These are phyloP conservation scores for Conoideocrella luteorostrata DNA, from an alignment of 2,329 filamentous ascomycete genomes.

Conservation along the genomic window DNA sequence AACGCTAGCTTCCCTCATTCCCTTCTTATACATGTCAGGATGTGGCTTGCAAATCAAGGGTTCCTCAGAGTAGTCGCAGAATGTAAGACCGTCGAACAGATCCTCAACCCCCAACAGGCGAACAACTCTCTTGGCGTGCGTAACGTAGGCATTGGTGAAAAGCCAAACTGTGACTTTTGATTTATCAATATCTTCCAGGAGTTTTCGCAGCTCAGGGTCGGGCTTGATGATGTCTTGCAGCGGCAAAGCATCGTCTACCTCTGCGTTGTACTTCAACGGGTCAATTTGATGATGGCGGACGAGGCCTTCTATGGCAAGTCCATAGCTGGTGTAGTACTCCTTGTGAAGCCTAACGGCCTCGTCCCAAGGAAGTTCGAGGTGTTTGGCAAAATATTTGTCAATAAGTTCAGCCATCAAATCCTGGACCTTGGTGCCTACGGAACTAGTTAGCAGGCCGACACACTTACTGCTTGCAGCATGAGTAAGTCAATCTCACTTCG, in stretches of 20 bases:
- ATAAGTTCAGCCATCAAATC: conserved; percentile 86
- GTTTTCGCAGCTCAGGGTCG: conserved; percentile 62
- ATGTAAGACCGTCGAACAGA: conserved; percentile 90
- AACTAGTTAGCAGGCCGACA: conserved; percentile 4
- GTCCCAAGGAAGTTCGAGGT: conserved; percentile 65
- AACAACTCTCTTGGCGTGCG: conserved; percentile 76
- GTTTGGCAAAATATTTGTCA: conserved; percentile 53
- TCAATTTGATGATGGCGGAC: conserved; percentile 93
- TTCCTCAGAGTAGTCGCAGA: conserved; percentile 74
- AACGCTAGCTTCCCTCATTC: conserved; percentile 76
- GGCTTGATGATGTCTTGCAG: conserved; percentile 79
- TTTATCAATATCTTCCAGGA: conserved; percentile 78
- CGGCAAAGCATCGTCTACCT: conserved; percentile 91
- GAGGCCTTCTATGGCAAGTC: conserved; percentile 92
- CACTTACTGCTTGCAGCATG: conserved; percentile 1
- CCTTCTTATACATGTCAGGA: conserved; percentile 76
- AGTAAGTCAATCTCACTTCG: conserved; percentile 52
- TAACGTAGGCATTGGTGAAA: conserved; percentile 93
- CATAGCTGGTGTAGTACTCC: conserved; percentile 93
- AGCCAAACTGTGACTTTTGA: conserved; percentile 86
- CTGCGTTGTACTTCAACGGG: conserved; percentile 84
- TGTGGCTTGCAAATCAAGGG: conserved; percentile 84
- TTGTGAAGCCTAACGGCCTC: conserved; percentile 83
- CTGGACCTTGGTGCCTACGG: conserved; percentile 69
- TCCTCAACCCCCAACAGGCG: conserved; percentile 76